Evolutionary conservation across 2,329 filamentous ascomycete genomes (phyloP).

Genomic region (Neofusicoccum sp.): DNA sequence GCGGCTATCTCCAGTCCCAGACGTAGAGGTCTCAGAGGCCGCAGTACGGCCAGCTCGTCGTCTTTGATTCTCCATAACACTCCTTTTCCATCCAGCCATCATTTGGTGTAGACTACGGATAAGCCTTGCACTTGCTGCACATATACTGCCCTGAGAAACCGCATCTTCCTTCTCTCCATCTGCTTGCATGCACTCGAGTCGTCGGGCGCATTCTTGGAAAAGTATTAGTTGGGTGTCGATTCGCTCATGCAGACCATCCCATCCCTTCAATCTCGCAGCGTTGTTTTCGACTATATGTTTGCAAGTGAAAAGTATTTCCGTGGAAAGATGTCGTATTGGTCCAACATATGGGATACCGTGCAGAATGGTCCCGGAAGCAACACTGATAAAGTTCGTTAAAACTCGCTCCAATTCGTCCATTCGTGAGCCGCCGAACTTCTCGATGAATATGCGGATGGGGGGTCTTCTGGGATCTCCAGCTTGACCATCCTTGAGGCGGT

Average conservation of each 20-base stretch:
- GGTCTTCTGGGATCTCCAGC: neutral
- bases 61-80: neutral
- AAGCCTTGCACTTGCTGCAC: neutral
- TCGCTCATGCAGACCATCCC: conserved; percentile 24
- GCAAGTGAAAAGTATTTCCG: conserved; percentile 17
- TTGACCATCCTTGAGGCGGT: neutral
- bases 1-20: neutral
- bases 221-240: conserved; percentile 24
- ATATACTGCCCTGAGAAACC: neutral
- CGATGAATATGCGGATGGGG: conserved; percentile 18
- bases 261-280: conserved; percentile 25
- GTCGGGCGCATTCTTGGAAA: conserved; percentile 22
- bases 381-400: conserved; percentile 22
- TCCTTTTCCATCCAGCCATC: neutral
- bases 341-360: conserved; percentile 17
- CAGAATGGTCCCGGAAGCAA: conserved; percentile 9
- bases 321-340: conserved; percentile 1
- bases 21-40: neutral
- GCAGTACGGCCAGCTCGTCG: too few species aligned
- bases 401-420: conserved; percentile 19
- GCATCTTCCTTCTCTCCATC: neutral
- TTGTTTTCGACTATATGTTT: conserved; percentile 26
- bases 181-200: conserved; percentile 15
- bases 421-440: conserved; percentile 21
- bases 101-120: neutral